Conservation (phyloP, 192 early-diverging fungal genomes). For the Piromyces sp. region DNA sequence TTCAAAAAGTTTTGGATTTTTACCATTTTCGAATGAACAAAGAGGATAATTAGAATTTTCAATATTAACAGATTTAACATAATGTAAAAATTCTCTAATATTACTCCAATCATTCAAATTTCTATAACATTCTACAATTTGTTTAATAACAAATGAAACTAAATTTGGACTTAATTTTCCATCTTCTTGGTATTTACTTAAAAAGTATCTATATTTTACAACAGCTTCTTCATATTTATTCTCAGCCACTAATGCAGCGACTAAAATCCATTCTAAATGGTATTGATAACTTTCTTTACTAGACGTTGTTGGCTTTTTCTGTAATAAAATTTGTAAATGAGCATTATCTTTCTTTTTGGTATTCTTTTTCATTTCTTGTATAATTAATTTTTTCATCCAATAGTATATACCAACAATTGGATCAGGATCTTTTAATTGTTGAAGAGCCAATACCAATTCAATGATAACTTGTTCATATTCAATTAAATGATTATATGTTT, state of each 20-base stretch:
- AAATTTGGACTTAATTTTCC: neutral
- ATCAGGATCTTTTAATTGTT: constrained; percentile 10
- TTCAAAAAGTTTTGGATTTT: neutral
- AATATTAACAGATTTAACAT: neutral
- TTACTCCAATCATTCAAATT: neutral
- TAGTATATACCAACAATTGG: constrained; percentile 6
- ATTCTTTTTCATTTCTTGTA: constrained; percentile 1
- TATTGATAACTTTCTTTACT: neutral
- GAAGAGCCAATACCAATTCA: neutral
- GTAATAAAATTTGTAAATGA: neutral
- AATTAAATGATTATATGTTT: constrained; percentile 3
- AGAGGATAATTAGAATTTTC: neutral
- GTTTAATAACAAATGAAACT: neutral
- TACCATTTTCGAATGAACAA: neutral
- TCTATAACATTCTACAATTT: neutral
- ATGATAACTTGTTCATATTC: neutral
- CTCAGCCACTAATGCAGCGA: neutral
- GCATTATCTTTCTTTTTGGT: neutral
- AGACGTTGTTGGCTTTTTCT: neutral
- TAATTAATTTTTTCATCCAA: constrained; percentile 6
- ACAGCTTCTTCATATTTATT: neutral
- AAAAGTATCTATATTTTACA: neutral
- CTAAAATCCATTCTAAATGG: constrained; percentile 2
- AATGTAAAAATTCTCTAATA: neutral
- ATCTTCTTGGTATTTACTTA: neutral